Percentiles rank a stretch among this genome's conserved stretches.
Conservation (phyloP, 2,329 filamentous ascomycete genomes). For the Ascochyta koolunga region DNA sequence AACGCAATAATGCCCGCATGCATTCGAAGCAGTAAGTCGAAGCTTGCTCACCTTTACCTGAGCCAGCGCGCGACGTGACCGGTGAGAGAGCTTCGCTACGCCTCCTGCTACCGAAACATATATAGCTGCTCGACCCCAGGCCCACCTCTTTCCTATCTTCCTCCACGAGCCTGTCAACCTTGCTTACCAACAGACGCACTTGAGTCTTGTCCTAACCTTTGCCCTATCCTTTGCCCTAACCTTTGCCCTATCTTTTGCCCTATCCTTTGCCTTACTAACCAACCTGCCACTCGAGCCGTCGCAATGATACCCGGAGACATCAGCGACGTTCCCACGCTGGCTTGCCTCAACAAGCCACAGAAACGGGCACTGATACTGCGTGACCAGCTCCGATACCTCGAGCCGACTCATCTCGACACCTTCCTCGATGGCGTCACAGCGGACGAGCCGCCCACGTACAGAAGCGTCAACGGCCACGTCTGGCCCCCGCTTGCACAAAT, state of each 20-base stretch:
- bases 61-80: neutral
- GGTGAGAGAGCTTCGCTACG: constrained; percentile 1
- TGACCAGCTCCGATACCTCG: constrained; percentile 34
- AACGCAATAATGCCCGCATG: no score
- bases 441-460: constrained; percentile 41
- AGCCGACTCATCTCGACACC: constrained; percentile 32
- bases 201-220: neutral
- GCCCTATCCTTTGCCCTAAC: neutral
- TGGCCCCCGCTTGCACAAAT: constrained; percentile 29
- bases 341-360: constrained; percentile 34
- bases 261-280: no score
- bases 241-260: neutral
- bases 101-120: neutral
- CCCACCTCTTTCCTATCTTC: neutral
- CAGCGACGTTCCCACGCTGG: constrained; percentile 24
- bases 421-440: constrained; percentile 33
- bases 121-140: neutral
- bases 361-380: constrained; percentile 36
- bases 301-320: constrained; percentile 10
- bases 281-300: no score
- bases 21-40: neutral
- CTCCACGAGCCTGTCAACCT: neutral
- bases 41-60: constrained; percentile 5
- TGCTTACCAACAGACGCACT: neutral
- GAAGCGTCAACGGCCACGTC: constrained; percentile 25